phyloP scores from a whole-genome alignment of 2,329 filamentous ascomycete genomes.

The Aaosphaeria pasadenensis region DNA sequence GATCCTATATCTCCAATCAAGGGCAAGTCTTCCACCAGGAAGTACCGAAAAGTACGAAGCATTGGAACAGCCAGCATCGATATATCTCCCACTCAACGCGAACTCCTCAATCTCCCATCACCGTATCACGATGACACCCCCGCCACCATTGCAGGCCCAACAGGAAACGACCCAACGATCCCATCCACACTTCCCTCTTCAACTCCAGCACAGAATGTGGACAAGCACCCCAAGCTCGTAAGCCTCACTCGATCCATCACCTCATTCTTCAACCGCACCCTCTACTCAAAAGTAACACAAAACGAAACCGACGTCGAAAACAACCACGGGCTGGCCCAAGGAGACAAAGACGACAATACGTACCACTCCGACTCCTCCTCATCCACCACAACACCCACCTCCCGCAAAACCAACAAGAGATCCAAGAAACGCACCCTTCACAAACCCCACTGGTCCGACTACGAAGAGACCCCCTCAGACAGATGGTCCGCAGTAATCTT shows the following conservation, averaged over 20 bases:
- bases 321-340: neutral
- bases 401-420: neutral
- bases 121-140: slow-evolving; percentile 9
- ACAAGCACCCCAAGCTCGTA: no score
- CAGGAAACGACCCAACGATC: neutral
- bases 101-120: slow-evolving; percentile 6
- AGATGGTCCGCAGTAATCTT: slow-evolving; percentile 4
- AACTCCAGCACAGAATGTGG: neutral
- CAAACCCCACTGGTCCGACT: neutral
- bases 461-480: slow-evolving; percentile 1
- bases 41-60: neutral
- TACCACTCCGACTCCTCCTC: neutral
- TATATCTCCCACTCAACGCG: neutral
- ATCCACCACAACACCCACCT: neutral
- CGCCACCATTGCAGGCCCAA: neutral
- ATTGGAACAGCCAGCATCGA: neutral
- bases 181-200: neutral
- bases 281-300: slow-evolving; percentile 2
- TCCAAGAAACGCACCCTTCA: neutral
- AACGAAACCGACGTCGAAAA: neutral
- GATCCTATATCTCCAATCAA: no score
- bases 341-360: neutral
- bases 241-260: neutral
- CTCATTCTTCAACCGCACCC: slow-evolving; percentile 4
- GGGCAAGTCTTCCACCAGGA: no score